These are phyloP conservation scores for Trichoderma asperellum DNA, from an alignment of 2,329 filamentous ascomycete species.

Conservation along the genomic window DNA sequence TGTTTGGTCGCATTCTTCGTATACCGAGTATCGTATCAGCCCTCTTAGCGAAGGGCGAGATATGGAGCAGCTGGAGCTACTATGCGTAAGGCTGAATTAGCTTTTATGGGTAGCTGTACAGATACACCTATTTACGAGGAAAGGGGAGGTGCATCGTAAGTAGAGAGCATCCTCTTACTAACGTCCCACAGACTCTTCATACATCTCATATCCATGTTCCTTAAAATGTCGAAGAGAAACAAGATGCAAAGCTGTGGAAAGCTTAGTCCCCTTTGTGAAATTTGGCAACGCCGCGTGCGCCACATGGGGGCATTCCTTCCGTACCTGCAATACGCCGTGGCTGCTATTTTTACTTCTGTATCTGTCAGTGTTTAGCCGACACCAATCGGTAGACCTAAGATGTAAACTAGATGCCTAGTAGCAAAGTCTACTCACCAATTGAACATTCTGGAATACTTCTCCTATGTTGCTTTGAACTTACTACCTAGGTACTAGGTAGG, in stretches of 20 bases:
- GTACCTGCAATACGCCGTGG: conserved; percentile 1
- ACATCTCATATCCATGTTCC: neutral
- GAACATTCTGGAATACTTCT: neutral
- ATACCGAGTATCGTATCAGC: neutral
- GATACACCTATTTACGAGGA: neutral
- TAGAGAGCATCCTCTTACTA: neutral
- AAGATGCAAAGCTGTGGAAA: neutral
- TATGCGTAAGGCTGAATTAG: conserved; percentile 11
- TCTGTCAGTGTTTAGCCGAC: neutral
- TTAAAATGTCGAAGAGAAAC: neutral
- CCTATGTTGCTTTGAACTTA: neutral
- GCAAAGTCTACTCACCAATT: neutral
- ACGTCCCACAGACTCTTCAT: neutral
- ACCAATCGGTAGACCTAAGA: neutral
- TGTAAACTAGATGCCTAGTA: neutral
- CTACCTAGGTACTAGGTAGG: neutral
- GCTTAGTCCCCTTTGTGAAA: neutral
- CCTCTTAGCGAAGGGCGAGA: neutral
- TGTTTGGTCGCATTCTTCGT: neutral
- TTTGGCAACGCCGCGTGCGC: neutral
- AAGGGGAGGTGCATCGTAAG: neutral
- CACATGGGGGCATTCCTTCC: neutral
- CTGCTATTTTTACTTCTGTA: conserved; percentile 4
- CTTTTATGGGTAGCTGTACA: neutral
- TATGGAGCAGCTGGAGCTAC: conserved; percentile 2